Evolutionary conservation across 2,329 filamentous ascomycete species (phyloP).

Genomic region (Sporothrix sp.): DNA sequence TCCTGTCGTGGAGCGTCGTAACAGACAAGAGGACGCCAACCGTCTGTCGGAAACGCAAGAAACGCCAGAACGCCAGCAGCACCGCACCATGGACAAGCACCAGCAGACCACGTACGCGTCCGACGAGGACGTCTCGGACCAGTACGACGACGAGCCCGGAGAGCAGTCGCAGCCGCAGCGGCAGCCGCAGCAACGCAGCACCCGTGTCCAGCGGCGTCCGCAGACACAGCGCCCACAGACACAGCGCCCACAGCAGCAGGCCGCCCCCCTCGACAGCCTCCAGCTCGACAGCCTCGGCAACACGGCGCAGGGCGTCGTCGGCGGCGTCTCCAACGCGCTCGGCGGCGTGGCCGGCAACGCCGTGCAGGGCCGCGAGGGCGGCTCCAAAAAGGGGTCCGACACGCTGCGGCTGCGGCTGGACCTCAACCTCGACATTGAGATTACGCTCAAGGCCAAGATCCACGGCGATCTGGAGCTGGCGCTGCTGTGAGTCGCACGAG

Average conservation of each 20-base stretch:
- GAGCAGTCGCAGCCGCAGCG: slow-evolving; percentile 16
- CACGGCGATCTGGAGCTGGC: slow-evolving; percentile 74
- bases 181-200: slow-evolving; percentile 22
- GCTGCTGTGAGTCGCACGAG: slow-evolving; percentile 49
- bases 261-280: slow-evolving; percentile 27
- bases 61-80: not conserved
- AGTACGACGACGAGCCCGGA: slow-evolving; percentile 20
- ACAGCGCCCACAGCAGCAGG: slow-evolving; percentile 23
- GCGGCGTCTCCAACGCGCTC: slow-evolving; percentile 32
- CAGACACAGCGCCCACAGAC: slow-evolving; percentile 17
- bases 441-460: slow-evolving; percentile 76
- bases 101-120: slow-evolving; percentile 27
- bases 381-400: slow-evolving; percentile 42
- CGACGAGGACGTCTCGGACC: slow-evolving; percentile 26
- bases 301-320: slow-evolving; percentile 29
- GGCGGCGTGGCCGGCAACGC: slow-evolving; percentile 31
- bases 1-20: no score
- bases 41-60: no score
- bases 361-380: slow-evolving; percentile 24
- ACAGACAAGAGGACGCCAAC: no score
- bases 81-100: slow-evolving; percentile 19
- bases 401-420: slow-evolving; percentile 66
- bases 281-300: slow-evolving; percentile 28
- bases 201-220: slow-evolving; percentile 16
- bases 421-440: slow-evolving; percentile 68